Percentiles rank a stretch among this genome's conserved stretches.
Evolutionary conservation across 129 eudicot species (phyloP).

Genomic region (Flaveria sonorensis): DNA sequence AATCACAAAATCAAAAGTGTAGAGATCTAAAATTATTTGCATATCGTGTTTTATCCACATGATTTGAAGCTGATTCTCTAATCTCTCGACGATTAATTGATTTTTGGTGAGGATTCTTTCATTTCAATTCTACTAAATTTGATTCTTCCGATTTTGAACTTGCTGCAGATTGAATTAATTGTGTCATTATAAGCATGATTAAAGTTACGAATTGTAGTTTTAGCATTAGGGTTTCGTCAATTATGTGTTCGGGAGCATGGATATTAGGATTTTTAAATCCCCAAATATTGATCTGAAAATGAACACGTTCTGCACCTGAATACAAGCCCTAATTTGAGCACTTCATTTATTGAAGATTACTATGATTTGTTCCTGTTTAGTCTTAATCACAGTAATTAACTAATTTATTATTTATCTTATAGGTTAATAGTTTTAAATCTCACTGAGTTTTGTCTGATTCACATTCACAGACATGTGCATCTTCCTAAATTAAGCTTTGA

Average conservation of each 20-base stretch:
- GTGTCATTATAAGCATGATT: not conserved
- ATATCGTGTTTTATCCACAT: conserved; percentile 15
- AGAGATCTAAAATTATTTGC: not conserved
- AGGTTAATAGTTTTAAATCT: not conserved
- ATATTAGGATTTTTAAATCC: not conserved
- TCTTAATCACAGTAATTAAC: too few species aligned
- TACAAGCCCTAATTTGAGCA: conserved; percentile 5
- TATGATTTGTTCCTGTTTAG: too few species aligned
- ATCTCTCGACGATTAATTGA: conserved; percentile 9
- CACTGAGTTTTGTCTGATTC: too few species aligned
- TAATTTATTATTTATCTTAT: not conserved
- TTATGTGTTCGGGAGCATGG: not conserved
- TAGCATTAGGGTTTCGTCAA: not conserved
- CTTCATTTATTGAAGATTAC: not conserved
- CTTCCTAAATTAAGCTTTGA: too few species aligned
- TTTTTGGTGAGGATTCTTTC: conserved; percentile 22
- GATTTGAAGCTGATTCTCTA: conserved; percentile 11
- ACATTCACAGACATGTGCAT: too few species aligned
- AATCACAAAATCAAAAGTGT: not conserved
- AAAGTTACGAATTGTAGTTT: not conserved
- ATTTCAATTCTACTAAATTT: not conserved
- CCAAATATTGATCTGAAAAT: not conserved
- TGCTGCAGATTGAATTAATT: not conserved
- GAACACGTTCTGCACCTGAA: not conserved
- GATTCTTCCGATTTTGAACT: not conserved